phyloP scores from a whole-genome alignment of 805 yeast genomes.

The Blastobotrys chiropterorum region DNA sequence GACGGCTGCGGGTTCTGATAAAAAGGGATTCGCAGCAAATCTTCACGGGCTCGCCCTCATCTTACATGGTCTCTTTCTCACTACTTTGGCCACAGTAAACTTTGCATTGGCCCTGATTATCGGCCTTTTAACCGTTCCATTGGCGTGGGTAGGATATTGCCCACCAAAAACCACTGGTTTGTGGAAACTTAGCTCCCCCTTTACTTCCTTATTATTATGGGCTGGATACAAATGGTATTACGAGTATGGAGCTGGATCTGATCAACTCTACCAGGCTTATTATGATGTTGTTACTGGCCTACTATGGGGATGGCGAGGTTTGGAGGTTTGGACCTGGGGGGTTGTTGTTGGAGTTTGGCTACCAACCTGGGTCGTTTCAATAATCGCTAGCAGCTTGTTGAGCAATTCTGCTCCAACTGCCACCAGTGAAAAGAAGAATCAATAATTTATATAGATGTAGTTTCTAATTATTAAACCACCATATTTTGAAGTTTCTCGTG shows the following conservation, averaged over 20 bases:
- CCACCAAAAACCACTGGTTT: conserved; percentile 12
- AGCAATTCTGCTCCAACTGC: neutral
- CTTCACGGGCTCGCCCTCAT: conserved; percentile 46
- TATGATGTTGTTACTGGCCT: conserved; percentile 45
- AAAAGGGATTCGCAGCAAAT: conserved; percentile 1
- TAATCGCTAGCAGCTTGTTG: conserved; percentile 8
- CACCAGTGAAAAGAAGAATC: conserved; percentile 3
- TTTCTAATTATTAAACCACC: conserved; percentile 2
- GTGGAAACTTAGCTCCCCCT: conserved; percentile 48
- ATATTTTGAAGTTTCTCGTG: conserved; percentile 3
- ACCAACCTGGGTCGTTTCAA: conserved; percentile 62
- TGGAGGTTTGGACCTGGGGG: conserved; percentile 84
- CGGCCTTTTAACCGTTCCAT: conserved; percentile 68
- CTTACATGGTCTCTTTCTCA: conserved; percentile 59
- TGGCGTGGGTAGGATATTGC: conserved; percentile 52
- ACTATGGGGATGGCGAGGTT: conserved; percentile 55
- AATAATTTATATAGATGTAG: conserved; percentile 1
- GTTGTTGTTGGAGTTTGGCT: conserved; percentile 70
- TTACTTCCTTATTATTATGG: conserved; percentile 32
- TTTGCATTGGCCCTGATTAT: conserved; percentile 72
- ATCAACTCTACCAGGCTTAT: conserved; percentile 20
- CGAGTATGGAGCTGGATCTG: neutral
- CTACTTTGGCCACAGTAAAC: conserved; percentile 73
- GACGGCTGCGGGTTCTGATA: neutral
- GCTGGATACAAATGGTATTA: conserved; percentile 10